These are phyloP conservation scores for Beauveria rudraprayagi DNA, from an alignment of 2,329 filamentous ascomycete genomes.

Conservation along the genomic window DNA sequence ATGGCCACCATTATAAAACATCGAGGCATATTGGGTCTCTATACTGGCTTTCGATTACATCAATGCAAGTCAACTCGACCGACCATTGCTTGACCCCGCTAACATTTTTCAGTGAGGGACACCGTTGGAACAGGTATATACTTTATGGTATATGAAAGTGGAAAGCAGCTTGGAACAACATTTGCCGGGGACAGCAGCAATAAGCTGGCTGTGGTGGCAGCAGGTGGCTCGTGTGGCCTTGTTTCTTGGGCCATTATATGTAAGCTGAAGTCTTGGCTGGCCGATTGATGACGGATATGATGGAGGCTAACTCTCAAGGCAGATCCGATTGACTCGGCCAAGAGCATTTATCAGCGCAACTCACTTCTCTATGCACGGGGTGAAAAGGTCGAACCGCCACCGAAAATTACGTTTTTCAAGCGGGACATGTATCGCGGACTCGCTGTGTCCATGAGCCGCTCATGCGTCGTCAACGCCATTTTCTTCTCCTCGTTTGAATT, in stretches of 20 bases:
- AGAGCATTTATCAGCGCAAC: conserved; percentile 79
- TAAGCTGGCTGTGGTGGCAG: conserved; percentile 68
- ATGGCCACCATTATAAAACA: conserved; percentile 70
- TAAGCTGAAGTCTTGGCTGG: conserved; percentile 32
- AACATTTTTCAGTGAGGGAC: conserved; percentile 56
- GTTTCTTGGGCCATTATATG: conserved; percentile 74
- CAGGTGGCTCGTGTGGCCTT: conserved; percentile 74
- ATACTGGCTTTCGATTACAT: conserved; percentile 74
- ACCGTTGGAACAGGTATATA: conserved; percentile 79
- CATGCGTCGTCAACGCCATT: conserved; percentile 76
- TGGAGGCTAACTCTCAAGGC: conserved; percentile 9
- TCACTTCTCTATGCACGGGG: conserved; percentile 62
- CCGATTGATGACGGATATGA: background rate
- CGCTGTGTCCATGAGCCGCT: conserved; percentile 74
- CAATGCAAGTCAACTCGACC: conserved; percentile 47
- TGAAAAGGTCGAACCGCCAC: conserved; percentile 54
- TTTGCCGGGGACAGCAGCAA: conserved; percentile 67
- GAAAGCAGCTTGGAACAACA: conserved; percentile 73
- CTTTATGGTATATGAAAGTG: conserved; percentile 83
- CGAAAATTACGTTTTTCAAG: conserved; percentile 72
- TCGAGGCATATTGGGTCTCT: conserved; percentile 64
- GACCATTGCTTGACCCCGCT: conserved; percentile 4
- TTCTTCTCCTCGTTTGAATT: conserved; percentile 88
- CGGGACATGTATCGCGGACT: conserved; percentile 74
- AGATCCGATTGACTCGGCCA: conserved; percentile 72